Base-by-base conservation (phyloP, 208 protist species). In the Blastocrithidia nonstop region DNA sequence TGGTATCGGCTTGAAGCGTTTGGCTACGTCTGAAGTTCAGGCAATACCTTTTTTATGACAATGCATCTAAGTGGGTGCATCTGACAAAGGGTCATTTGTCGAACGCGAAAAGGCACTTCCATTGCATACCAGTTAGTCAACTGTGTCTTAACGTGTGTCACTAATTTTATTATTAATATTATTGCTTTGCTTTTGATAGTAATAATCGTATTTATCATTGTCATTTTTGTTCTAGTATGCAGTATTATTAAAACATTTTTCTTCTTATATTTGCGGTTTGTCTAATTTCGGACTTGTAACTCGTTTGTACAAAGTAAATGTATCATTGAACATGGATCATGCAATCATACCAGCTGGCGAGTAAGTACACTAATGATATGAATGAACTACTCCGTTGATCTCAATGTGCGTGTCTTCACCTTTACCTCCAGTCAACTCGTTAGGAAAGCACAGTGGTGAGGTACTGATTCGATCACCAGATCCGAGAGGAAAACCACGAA, bases 311-410 rank as follows among this genome's bases (percentile, higher is more conserved):
- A 94, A 60, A 7, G 41, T 49, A 61, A 95, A 95, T 13, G 66
- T 78, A 77, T 96, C 97, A 62, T 98, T 99, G 71, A 99, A 99
- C 71, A 96, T 83, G 36, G 75, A 93, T 71, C 91, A 96, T 41
- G 96, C 90, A 43, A 98, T 89, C 11, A 98, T 79, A 19, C 97
- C 97, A 33, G 95, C 97, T 13, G 97, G 97, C 9, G 76, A 52
- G 58, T 95, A 96, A 27, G 93, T 58, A 45, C 85, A 81, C 28
- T 95, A 67, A 8, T 45, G 44, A 54, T 86, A 85, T 5, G 28
- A 23, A 33, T 50, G 55, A 0, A 13, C 19, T 3, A 17, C 45
- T 9, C 17, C 29, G 15, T 47, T 25, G 15, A 61, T 28, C 8
- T 39, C 28, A 27, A 69, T 60, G 6, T 24, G 22, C 24, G 28